Conservation (phyloP, 305 asterid genomes). For the Fraxinus velutina region DNA sequence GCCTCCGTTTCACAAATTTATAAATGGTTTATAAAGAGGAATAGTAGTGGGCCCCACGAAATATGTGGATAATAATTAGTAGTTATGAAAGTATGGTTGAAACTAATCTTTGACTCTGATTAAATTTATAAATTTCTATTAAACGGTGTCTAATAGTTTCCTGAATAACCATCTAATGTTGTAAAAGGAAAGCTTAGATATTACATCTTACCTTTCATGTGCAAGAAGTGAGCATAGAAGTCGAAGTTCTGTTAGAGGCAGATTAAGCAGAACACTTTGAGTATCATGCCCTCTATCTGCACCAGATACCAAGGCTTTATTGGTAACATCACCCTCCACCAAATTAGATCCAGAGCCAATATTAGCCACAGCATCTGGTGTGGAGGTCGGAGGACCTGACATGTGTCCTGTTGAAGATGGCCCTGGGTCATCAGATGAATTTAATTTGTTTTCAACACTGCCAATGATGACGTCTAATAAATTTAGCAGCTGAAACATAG, state of each 20-base stretch:
- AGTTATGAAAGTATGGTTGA: no score
- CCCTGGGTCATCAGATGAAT: constrained; percentile 49
- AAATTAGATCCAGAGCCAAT: constrained; percentile 37
- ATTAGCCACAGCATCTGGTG: constrained; percentile 52
- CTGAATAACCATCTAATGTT: not conserved
- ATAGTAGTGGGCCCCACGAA: not conserved
- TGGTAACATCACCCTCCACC: constrained; percentile 35
- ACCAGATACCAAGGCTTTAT: constrained; percentile 48
- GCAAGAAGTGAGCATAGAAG: constrained; percentile 92
- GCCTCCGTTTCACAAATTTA: not conserved
- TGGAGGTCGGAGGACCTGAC: constrained; percentile 43
- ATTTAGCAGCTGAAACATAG: constrained; percentile 66
- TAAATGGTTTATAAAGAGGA: not conserved
- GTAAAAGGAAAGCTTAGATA: not conserved
- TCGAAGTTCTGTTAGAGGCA: constrained; percentile 79
- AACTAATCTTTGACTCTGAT: no score
- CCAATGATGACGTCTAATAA: constrained; percentile 83
- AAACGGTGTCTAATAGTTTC: no score
- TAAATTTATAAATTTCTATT: no score
- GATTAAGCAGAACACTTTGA: constrained; percentile 44
- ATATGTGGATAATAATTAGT: no score
- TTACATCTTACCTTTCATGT: constrained; percentile 72
- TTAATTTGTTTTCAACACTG: constrained; percentile 71
- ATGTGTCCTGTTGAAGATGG: constrained; percentile 57
- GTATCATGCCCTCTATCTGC: constrained; percentile 41